Base-by-base conservation (phyloP, 2,329 filamentous ascomycete species). In the Fusarium coicis region DNA sequence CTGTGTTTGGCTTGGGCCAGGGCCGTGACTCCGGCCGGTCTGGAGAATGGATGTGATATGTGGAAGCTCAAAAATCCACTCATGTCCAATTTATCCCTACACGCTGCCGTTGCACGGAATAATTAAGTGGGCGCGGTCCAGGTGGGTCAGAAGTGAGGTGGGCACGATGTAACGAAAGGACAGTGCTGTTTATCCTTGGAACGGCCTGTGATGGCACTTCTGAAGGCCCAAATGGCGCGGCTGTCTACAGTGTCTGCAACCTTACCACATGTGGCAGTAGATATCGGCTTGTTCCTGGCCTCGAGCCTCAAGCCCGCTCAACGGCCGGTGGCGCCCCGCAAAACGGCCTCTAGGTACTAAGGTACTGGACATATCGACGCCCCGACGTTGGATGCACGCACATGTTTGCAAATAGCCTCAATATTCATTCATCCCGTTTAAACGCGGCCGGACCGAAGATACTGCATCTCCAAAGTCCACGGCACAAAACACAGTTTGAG, bases 141-240 rank as follows among this genome's bases (percentile, higher is more conserved):
- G 47, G 68, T 63, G 72, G 70, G 72, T 34, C 46, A 76, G 65
- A 30, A 4, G 30, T 30, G 30, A 16, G 34, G 34, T 36, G 36
- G 64, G 63, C 53, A 55, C 72, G 70, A 77, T 77, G 75, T 74
- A 72, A 77, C 75, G 52, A 21, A 62, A 42, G 50, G 36, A 74
- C 75, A 70, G 75, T 77, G 64, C 28, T 50, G 21, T 21, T 42
- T 32, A 7, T 4, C 30, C 28, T 28, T 21, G 8, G 42, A 32
- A 53, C 46, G 46, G 26, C 19, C 47, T 49, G 26, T 19, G 40
- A 44, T 10, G 36, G 52, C 19, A 39, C n/a, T 46, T 42, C 28
- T 43, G 32, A 28, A 26, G 16, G 39, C 34, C 54, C 63, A 67
- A 49, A 63, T 64, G 59, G 43, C 34, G 61, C 39, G 59, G 39